These are phyloP conservation scores for Meyerozyma sp. DNA, from an alignment of 1,139 yeast species.

Conservation along the genomic window DNA sequence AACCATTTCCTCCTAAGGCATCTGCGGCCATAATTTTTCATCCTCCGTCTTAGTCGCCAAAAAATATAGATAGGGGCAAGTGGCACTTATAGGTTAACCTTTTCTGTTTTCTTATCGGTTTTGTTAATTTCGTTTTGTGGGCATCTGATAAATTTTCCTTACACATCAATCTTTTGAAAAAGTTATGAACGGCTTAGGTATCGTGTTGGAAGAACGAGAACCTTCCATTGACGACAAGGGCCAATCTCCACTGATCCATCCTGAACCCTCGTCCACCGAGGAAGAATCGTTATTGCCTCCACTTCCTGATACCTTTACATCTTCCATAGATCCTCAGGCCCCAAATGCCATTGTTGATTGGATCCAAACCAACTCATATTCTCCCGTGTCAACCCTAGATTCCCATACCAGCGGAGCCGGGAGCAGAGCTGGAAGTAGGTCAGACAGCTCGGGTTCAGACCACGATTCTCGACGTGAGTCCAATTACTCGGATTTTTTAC, in stretches of 20 bases:
- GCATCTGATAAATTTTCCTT: background rate
- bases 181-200: constrained; percentile 11
- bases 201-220: constrained; percentile 9
- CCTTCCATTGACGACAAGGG: constrained; percentile 1
- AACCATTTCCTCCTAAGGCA: background rate
- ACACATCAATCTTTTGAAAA: background rate
- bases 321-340: background rate
- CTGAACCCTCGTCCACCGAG: background rate
- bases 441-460: background rate
- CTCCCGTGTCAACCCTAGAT: constrained; percentile 1
- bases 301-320: constrained; percentile 7
- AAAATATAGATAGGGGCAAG: background rate
- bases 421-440: background rate
- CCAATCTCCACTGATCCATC: background rate
- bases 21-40: constrained; percentile 1
- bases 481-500: constrained; percentile 2
- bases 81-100: background rate
- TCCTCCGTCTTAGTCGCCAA: background rate
- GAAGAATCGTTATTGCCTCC: constrained; percentile 11
- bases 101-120: background rate
- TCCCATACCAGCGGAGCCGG: constrained; percentile 1
- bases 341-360: background rate
- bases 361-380: constrained; percentile 3
- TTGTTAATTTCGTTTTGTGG: background rate
- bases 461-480: background rate